phyloP scores from a whole-genome alignment of 805 yeast species.

The Teunomyces panamensis region DNA sequence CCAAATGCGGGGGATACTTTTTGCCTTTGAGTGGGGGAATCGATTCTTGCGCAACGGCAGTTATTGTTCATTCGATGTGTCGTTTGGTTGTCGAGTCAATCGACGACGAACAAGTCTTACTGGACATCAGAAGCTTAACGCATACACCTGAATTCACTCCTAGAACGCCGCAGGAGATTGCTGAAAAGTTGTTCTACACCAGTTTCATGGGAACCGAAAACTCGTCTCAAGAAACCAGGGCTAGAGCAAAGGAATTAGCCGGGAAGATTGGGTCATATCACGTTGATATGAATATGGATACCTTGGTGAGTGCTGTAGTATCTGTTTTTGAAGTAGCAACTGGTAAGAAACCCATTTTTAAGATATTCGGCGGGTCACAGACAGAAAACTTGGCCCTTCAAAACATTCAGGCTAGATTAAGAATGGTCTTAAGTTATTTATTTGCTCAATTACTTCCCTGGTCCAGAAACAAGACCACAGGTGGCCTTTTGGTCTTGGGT shows the following conservation, averaged over 20 bases:
- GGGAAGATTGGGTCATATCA: slow-evolving; percentile 81
- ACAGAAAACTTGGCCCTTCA: slow-evolving; percentile 93
- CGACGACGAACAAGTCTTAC: slow-evolving; percentile 67
- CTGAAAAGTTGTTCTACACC: slow-evolving; percentile 76
- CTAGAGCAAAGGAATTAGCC: slow-evolving; percentile 77
- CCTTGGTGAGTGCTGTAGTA: slow-evolving; percentile 70
- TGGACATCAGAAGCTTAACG: slow-evolving; percentile 70
- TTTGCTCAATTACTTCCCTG: slow-evolving; percentile 95
- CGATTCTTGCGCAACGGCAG: slow-evolving; percentile 96
- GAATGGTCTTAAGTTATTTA: slow-evolving; percentile 92
- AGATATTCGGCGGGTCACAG: slow-evolving; percentile 89
- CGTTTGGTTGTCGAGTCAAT: slow-evolving; percentile 74
- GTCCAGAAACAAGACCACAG: slow-evolving; percentile 70
- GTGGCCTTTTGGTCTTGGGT: slow-evolving; percentile 88
- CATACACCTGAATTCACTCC: slow-evolving; percentile 66
- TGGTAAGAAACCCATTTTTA: slow-evolving; percentile 83
- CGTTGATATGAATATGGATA: slow-evolving; percentile 88
- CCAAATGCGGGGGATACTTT: slow-evolving; percentile 87
- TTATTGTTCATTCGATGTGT: slow-evolving; percentile 93
- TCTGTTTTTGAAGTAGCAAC: slow-evolving; percentile 83
- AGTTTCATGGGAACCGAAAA: slow-evolving; percentile 95
- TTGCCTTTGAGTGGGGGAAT: slow-evolving; percentile 96
- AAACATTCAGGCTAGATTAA: slow-evolving; percentile 90
- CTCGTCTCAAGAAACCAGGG: slow-evolving; percentile 83
- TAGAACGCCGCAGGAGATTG: slow-evolving; percentile 67